Evolutionary conservation across 768 basidiomycete species (phyloP).

Genomic region (Multifurca ochricompacta): DNA sequence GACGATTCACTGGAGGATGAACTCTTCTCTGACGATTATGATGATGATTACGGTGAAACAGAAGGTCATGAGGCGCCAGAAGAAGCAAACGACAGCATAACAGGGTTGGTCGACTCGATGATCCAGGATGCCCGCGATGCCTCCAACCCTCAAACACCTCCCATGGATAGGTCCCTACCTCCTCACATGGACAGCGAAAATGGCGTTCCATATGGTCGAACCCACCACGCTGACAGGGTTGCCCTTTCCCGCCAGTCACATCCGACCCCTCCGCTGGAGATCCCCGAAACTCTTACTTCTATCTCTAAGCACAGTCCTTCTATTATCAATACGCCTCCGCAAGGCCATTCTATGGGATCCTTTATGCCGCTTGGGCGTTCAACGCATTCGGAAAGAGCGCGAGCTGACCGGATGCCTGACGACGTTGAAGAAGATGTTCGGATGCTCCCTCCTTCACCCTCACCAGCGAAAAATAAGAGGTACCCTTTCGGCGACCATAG

Average conservation of each 20-base stretch:
- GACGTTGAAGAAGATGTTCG: conserved; percentile 35
- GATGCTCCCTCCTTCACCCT: conserved; percentile 44
- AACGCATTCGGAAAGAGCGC: conserved; percentile 33
- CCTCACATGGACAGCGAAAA: conserved; percentile 55
- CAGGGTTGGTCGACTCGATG: conserved; percentile 66
- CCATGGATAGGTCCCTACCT: conserved; percentile 34
- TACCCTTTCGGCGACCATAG: conserved; percentile 16
- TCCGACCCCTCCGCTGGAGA: conserved; percentile 20
- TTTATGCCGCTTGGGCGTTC: conserved; percentile 31
- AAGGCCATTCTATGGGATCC: conserved; percentile 23
- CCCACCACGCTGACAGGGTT: conserved; percentile 51
- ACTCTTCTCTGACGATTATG: conserved; percentile 35
- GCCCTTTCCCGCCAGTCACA: conserved; percentile 32
- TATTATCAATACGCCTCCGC: conserved; percentile 21
- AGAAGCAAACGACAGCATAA: conserved; percentile 48
- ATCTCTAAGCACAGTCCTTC: conserved; percentile 13
- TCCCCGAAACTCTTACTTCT: conserved; percentile 2
- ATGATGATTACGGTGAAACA: conserved; percentile 21
- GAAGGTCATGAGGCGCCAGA: conserved; percentile 18
- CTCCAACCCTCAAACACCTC: conserved; percentile 37
- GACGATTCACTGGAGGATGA: conserved; percentile 39
- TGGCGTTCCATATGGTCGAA: conserved; percentile 55
- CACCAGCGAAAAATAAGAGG: conserved; percentile 30
- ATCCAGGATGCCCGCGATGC: conserved; percentile 38
- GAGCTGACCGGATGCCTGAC: conserved; percentile 15